Conservation (phyloP, 495 filamentous ascomycete genomes). For the Annulohypoxylon moriforme region DNA sequence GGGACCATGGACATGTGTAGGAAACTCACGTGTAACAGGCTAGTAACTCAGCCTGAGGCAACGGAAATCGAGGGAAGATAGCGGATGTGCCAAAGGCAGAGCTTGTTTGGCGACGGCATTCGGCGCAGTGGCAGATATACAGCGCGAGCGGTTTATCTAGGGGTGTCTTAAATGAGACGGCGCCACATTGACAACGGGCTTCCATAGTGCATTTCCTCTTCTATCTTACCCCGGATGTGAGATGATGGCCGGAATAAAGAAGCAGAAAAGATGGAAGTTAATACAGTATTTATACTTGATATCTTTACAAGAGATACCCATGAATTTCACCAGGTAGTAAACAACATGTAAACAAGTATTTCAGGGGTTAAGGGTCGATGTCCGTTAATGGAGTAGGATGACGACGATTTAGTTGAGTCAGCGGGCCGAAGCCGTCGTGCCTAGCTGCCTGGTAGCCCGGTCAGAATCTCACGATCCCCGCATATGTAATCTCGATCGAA, state of each 20-base stretch:
- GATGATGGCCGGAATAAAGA: background rate
- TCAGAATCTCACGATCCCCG: conserved; percentile 24
- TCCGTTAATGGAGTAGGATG: background rate
- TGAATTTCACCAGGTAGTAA: background rate
- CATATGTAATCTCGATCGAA: conserved; percentile 2
- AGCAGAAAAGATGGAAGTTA: background rate
- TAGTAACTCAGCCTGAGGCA: conserved; percentile 58
- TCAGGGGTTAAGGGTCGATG: background rate
- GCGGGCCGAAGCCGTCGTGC: background rate
- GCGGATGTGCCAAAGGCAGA: conserved; percentile 76
- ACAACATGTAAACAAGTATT: background rate
- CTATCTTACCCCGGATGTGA: background rate
- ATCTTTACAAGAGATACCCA: background rate
- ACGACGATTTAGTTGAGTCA: conserved; percentile 10
- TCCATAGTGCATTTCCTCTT: conserved; percentile 55
- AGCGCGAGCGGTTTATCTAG: conserved; percentile 64
- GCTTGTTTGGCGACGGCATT: conserved; percentile 73
- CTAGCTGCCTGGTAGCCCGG: background rate
- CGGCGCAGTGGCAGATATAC: conserved; percentile 76
- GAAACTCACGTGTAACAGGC: conserved; percentile 60
- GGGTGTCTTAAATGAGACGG: conserved; percentile 70
- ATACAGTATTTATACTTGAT: background rate
- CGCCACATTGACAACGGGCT: conserved; percentile 72
- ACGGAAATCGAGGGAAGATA: conserved; percentile 70
- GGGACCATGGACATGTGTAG: background rate